Percentiles rank a stretch among this genome's conserved stretches.
phyloP scores from a whole-genome alignment of 306 rosid species.

The Begonia peltatifolia region DNA sequence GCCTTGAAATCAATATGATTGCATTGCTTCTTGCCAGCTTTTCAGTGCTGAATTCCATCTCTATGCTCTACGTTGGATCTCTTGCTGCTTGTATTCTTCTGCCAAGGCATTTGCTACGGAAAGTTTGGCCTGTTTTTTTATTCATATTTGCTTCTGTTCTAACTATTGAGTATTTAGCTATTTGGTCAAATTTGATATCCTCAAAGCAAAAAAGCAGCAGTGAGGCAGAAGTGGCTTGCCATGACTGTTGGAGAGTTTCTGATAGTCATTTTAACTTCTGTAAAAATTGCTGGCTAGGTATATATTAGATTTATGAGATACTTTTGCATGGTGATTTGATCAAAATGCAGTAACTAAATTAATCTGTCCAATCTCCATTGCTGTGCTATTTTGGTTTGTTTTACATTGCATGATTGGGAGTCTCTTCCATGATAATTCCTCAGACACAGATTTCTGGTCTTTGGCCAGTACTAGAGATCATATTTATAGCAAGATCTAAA shows the following conservation, averaged over 20 bases:
- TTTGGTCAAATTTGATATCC: constrained; percentile 48
- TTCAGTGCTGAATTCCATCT: constrained; percentile 73
- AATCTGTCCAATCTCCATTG: too few species aligned
- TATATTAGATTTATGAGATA: too few species aligned
- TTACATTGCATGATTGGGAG: too few species aligned
- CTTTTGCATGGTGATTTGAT: too few species aligned
- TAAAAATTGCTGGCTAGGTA: constrained; percentile 86
- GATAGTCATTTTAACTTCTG: constrained; percentile 49
- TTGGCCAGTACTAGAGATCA: too few species aligned
- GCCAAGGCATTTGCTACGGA: constrained; percentile 49
- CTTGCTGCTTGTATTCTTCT: constrained; percentile 81
- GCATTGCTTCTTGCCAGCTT: constrained; percentile 83
- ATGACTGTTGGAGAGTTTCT: constrained; percentile 74
- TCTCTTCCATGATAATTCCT: too few species aligned
- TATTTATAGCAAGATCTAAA: too few species aligned
- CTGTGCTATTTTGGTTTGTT: too few species aligned
- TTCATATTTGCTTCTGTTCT: constrained; percentile 89
- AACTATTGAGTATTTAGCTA: constrained; percentile 60
- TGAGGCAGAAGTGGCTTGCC: constrained; percentile 37
- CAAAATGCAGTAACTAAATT: too few species aligned
- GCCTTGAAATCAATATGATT: constrained; percentile 98
- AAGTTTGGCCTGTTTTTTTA: constrained; percentile 65
- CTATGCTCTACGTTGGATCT: constrained; percentile 60
- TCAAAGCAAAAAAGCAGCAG: constrained; percentile 20
- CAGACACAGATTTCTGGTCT: too few species aligned